Evolutionary conservation across 2,329 filamentous ascomycete genomes (phyloP).

Genomic region (Podosphaera aphanis): DNA sequence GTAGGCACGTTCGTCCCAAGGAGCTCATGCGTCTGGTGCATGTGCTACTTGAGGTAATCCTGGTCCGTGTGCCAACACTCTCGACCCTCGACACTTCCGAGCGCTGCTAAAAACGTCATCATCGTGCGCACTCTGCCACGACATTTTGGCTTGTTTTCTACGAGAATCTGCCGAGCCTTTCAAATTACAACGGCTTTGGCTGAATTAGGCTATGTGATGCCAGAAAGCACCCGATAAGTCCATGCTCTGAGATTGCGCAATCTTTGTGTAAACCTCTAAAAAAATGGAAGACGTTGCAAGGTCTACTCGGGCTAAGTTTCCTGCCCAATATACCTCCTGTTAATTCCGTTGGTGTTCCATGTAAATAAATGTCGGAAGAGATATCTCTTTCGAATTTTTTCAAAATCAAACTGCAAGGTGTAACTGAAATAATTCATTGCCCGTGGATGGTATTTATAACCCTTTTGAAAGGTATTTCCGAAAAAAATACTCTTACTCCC

Average conservation of each 20-base stretch:
- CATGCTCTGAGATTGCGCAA: too few species aligned
- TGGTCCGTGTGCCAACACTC: too few species aligned
- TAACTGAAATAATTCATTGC: neutral
- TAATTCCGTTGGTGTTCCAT: too few species aligned
- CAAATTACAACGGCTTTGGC: neutral
- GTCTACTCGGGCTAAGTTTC: too few species aligned
- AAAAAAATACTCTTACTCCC: neutral
- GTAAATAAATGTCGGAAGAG: too few species aligned
- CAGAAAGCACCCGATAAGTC: neutral
- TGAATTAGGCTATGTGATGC: neutral
- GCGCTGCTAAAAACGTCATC: neutral
- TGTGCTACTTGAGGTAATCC: too few species aligned
- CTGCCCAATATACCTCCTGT: too few species aligned
- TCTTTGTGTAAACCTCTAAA: too few species aligned
- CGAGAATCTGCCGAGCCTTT: neutral
- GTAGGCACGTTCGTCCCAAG: neutral
- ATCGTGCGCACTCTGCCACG: neutral
- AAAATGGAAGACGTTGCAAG: too few species aligned
- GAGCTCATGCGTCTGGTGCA: neutral
- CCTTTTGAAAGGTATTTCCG: neutral
- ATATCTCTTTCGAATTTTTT: neutral
- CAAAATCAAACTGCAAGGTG: neutral
- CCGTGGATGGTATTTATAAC: neutral
- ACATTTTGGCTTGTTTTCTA: neutral
- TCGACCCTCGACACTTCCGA: too few species aligned